Percentiles rank a stretch among this genome's conserved stretches.
These are phyloP conservation scores for Apiotrichum domesticum DNA, from an alignment of 1,284 basidiomycete species.

Conservation along the genomic window DNA sequence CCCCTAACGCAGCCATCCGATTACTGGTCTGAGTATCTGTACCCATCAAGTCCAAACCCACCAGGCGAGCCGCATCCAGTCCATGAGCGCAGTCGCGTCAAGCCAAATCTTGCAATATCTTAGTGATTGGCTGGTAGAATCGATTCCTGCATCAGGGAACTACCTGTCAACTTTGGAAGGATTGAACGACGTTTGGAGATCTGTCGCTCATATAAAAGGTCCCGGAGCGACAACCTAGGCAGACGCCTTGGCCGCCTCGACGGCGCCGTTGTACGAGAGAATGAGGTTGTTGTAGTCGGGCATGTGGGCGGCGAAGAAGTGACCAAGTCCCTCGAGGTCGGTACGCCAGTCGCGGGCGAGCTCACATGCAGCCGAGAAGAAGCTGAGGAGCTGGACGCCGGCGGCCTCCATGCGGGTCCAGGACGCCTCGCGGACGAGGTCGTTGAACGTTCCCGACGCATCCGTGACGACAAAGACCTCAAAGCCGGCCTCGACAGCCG, in stretches of 20 bases:
- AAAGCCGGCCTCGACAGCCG: constrained; percentile 6
- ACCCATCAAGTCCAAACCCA: no score
- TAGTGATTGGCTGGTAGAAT: no score
- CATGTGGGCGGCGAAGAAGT: constrained; percentile 3
- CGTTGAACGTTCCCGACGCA: constrained; percentile 11
- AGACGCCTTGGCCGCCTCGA: background rate
- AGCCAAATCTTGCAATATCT: no score
- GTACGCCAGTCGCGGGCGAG: constrained; percentile 10
- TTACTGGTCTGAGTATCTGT: no score
- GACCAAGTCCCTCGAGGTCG: constrained; percentile 8
- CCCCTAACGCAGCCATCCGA: no score
- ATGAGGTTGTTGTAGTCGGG: constrained; percentile 9
- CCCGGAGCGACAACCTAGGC: no score
- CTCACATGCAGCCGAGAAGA: constrained; percentile 8
- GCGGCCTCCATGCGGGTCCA: constrained; percentile 9
- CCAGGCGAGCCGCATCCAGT: no score
- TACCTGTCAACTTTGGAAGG: no score
- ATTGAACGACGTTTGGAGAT: no score
- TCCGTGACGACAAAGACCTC: constrained; percentile 15
- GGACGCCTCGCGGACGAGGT: constrained; percentile 6
- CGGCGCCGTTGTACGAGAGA: background rate
- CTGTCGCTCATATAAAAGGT: no score
- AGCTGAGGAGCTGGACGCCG: constrained; percentile 11
- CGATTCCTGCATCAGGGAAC: no score
- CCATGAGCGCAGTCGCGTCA: no score